A percentile compares a stretch with the other conserved stretches of the same genome.
These are phyloP conservation scores for Ogataea corticis DNA, from an alignment of 805 yeast species.

Conservation along the genomic window DNA sequence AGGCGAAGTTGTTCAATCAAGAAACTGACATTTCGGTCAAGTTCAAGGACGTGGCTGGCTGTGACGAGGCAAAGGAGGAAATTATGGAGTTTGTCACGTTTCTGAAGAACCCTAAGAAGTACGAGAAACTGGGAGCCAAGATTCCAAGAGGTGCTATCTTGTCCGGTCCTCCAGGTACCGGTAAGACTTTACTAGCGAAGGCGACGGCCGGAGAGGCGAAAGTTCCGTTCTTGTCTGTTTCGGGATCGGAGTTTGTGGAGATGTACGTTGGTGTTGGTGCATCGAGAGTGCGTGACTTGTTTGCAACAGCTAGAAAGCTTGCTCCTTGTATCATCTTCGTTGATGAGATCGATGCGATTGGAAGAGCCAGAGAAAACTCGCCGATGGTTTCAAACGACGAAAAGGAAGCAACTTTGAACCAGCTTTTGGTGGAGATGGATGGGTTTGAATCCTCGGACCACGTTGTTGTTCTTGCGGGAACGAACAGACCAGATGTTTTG, in stretches of 20 bases:
- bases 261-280: slow-evolving; percentile 99
- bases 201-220: slow-evolving; percentile 99
- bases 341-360: slow-evolving; percentile 99
- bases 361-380: slow-evolving; percentile 68
- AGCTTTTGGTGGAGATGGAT: slow-evolving; percentile 97
- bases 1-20: slow-evolving; percentile 87
- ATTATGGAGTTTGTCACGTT: slow-evolving; percentile 97
- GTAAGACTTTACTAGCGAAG: slow-evolving; percentile 94
- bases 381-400: slow-evolving; percentile 94
- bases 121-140: slow-evolving; percentile 92
- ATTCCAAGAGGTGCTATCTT: slow-evolving; percentile 98
- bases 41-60: slow-evolving; percentile 96
- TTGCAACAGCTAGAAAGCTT: slow-evolving; percentile 85
- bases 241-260: slow-evolving; percentile 97
- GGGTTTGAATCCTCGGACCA: slow-evolving; percentile 91
- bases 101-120: slow-evolving; percentile 84
- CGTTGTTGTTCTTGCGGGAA: slow-evolving; percentile 96
- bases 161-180: slow-evolving; percentile 99
- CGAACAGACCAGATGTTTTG: slow-evolving; percentile 91
- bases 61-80: slow-evolving; percentile 95
- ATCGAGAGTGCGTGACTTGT: slow-evolving; percentile 93
- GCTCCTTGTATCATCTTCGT: slow-evolving; percentile 97
- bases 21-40: slow-evolving; percentile 87
- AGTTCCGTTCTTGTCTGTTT: slow-evolving; percentile 92
- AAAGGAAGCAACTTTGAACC: slow-evolving; percentile 94